Evolutionary conservation across 1,284 basidiomycete species (phyloP).

Genomic region (Amylostereum areolatum): DNA sequence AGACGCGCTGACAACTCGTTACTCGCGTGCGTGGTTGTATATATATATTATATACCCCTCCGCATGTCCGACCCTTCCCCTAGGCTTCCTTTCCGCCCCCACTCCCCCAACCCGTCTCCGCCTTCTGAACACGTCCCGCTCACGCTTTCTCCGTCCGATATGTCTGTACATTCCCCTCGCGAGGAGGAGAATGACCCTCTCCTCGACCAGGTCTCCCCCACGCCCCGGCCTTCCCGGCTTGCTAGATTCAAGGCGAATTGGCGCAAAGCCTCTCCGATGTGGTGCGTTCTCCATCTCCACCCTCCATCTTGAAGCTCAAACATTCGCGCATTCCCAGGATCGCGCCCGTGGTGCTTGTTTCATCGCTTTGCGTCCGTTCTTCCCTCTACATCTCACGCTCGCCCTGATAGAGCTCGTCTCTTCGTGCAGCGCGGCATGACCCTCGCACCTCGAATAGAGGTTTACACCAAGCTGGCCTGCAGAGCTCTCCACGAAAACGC

Average conservation of each 20-base stretch:
- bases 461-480: constrained; percentile 1
- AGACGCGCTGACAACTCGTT: too few species aligned
- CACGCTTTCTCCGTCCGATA: neutral
- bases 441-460: neutral
- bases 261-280: constrained; percentile 11
- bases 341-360: constrained; percentile 13
- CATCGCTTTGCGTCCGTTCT: constrained; percentile 13
- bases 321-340: constrained; percentile 7
- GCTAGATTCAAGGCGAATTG: neutral
- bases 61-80: too few species aligned
- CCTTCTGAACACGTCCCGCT: neutral
- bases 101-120: too few species aligned
- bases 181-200: constrained; percentile 11
- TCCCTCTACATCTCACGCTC: neutral
- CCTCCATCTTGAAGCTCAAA: neutral
- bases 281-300: neutral
- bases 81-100: too few species aligned
- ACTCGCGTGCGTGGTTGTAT: too few species aligned
- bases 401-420: neutral
- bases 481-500: neutral
- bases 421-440: constrained; percentile 11
- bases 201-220: neutral
- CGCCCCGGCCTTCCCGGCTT: neutral
- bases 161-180: neutral
- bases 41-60: too few species aligned